Base-by-base conservation (phyloP, 768 basidiomycete species). In the Mycena amicta region DNA sequence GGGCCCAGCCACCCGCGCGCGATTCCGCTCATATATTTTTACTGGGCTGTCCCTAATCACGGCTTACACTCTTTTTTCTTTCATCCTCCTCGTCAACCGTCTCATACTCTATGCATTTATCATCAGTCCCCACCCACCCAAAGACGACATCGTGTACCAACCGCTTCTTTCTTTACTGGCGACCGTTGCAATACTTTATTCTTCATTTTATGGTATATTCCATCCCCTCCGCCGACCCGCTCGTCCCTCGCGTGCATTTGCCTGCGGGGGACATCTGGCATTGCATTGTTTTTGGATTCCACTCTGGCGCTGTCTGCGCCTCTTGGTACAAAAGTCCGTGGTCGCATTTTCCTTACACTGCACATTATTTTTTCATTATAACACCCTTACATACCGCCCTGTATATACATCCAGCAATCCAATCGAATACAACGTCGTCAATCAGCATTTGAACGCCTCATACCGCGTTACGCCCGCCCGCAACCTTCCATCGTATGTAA, bases 121-220 rank as follows among this genome's bases (percentile, higher is more conserved):
- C 80, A 78, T 78, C 79, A 75, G 68, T 77, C 76, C 77, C 75
- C 75, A 67, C 69, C 66, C 75, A 77, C 78, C 80, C 75, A 75
- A 80, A 78, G 75, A 77, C 79, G 77, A 83, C 80, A 83, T 74
- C 77, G 74, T 77, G 60, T 61, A 64, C 33, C 52, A 60, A 73
- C 72, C 70, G 75, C 77, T 71, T 71, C 70, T 68, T 67, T 71
- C 71, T 72, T n/a, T n/a, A n/a, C n/a, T n/a, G n/a, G n/a, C n/a
- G n/a, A 67, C 64, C 73, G 66, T 75, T 74, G 83, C 79, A 85
- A 83, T 87, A 86, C 83, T 80, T 91, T 90, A 90, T 90, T 90
- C 82, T 84, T 88, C 87, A 87, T 77, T 80, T 89, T 88, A 90
- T 86, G 80, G 75, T 79, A 81, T 77, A 77, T 78, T 72, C 53